These are phyloP conservation scores for Phytophthora boehmeriae DNA, from an alignment of 352 stramenopile species.

Conservation along the genomic window DNA sequence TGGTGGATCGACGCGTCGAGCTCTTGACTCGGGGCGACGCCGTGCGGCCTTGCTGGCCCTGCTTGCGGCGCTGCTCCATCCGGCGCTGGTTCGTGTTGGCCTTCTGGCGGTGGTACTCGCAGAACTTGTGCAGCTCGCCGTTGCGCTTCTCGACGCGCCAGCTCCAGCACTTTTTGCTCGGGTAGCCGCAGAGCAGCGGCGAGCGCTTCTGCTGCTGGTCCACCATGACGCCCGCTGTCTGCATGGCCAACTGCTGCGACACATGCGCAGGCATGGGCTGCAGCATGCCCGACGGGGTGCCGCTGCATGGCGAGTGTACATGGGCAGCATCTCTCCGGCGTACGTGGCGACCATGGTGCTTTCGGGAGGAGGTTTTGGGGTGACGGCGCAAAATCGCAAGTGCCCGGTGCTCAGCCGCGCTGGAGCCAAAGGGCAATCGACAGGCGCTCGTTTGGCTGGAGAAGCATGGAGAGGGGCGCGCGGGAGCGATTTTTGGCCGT, in stretches of 20 bases:
- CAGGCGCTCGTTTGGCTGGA: not conserved
- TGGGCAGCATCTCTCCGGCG: conserved; percentile 35
- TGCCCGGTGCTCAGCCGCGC: conserved; percentile 10
- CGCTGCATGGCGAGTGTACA: conserved; percentile 27
- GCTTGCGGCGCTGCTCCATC: conserved; percentile 84
- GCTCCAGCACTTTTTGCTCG: conserved; percentile 88
- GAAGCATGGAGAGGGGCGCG: conserved; percentile 2
- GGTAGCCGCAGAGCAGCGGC: conserved; percentile 69
- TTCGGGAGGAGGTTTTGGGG: conserved; percentile 8
- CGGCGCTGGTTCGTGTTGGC: conserved; percentile 85
- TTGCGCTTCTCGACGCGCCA: conserved; percentile 83
- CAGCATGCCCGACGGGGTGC: conserved; percentile 7
- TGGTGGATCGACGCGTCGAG: conserved; percentile 25
- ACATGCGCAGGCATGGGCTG: conserved; percentile 27
- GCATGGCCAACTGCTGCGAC: conserved; percentile 21
- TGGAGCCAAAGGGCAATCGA: not conserved
- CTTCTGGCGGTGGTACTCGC: conserved; percentile 86
- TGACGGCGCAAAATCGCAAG: conserved; percentile 39
- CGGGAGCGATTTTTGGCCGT: conserved; percentile 4
- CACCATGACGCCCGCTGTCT: conserved; percentile 1
- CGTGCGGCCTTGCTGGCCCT: conserved; percentile 55
- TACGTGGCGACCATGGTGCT: conserved; percentile 34
- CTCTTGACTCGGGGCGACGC: conserved; percentile 34
- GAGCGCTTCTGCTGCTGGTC: conserved; percentile 48
- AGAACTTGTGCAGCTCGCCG: conserved; percentile 86